These are phyloP conservation scores for Pseudonitzschia multiseries DNA, from an alignment of 108 stramenopile species.

Conservation along the genomic window DNA sequence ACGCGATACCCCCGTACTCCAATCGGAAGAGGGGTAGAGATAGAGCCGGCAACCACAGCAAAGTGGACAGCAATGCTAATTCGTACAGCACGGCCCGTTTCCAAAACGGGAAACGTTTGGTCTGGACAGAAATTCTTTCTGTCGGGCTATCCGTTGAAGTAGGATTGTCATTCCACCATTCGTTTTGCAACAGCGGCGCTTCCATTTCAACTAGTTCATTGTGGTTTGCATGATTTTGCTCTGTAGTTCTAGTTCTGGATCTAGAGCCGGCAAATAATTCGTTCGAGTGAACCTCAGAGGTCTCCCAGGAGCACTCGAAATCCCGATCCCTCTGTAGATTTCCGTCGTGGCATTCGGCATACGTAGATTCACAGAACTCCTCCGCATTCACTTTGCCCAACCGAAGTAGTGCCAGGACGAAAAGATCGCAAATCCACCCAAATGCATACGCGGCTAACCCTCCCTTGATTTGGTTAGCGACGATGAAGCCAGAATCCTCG, in stretches of 20 bases:
- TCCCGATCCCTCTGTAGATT: background rate
- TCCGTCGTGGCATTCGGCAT: slow-evolving; percentile 4
- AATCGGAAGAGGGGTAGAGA: slow-evolving; percentile 41
- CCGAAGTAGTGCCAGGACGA: slow-evolving; percentile 29
- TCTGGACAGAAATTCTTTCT: background rate
- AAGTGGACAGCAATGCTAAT: slow-evolving; percentile 22
- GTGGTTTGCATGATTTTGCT: background rate
- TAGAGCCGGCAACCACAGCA: slow-evolving; percentile 43
- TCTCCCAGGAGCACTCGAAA: slow-evolving; percentile 14
- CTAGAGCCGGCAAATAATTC: background rate
- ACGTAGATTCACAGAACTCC: background rate
- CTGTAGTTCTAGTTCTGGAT: background rate
- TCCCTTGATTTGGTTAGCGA: slow-evolving; percentile 30
- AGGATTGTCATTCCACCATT: background rate
- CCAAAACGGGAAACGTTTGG: slow-evolving; percentile 20
- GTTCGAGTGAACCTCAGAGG: background rate
- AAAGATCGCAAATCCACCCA: slow-evolving; percentile 33
- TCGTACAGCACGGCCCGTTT: slow-evolving; percentile 37
- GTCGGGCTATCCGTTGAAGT: background rate
- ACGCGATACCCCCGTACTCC: slow-evolving; percentile 28
- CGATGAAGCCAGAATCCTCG: slow-evolving; percentile 27
- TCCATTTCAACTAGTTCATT: background rate
- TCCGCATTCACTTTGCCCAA: background rate
- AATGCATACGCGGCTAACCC: slow-evolving; percentile 37
- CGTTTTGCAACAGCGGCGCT: background rate